Base-by-base conservation (phyloP, 495 filamentous ascomycete species). In the Neurospora sp. region DNA sequence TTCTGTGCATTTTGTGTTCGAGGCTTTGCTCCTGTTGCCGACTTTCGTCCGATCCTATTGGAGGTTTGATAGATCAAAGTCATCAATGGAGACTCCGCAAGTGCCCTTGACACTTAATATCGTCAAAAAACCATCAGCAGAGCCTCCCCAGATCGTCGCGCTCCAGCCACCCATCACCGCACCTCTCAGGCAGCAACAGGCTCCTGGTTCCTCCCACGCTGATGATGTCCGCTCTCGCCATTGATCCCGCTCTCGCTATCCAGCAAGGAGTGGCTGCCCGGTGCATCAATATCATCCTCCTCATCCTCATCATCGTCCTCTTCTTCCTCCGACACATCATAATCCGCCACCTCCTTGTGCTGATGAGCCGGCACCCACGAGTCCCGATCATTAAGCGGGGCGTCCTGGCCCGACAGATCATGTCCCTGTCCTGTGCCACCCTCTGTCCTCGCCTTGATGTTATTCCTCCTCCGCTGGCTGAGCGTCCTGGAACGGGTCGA, bases 281-380 rank as follows among this genome's bases (percentile, higher is more conserved):
- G 77, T 4, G 79, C 87, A 17, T 87, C 80, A 28, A 84, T 81
- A 72, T 86, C 86, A n/a, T 84, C 84, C 13, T 86, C 87, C n/a
- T 86, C 86, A 13, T 88, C 86, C 39, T 84, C 83, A 28, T 82
- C 83, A 31, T 87, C 86, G 2, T 86, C 85, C 36, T 84, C 84
- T 17, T 85, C 86, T 24, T 86, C 85, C 40, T 89, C 88, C 66
- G 91, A 90, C 54, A 90, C 90, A 13, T 90, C 89, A 21, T 90
- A 89, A 39, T 90, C 86, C n/a, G 76, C 74, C 21, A 78, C 80
- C 69, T 79, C 81, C 72, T 86, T 82, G 84, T 97, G 95, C 76
- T 93, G 90, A 71, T 89, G 89, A 5, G 94, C 94, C 4, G 92
- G 90, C 62, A 96, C 89, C 96, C 96, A 98, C 6, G 91, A 92